Conservation (phyloP, 768 basidiomycete genomes). For the Coprinopsis sp. region DNA sequence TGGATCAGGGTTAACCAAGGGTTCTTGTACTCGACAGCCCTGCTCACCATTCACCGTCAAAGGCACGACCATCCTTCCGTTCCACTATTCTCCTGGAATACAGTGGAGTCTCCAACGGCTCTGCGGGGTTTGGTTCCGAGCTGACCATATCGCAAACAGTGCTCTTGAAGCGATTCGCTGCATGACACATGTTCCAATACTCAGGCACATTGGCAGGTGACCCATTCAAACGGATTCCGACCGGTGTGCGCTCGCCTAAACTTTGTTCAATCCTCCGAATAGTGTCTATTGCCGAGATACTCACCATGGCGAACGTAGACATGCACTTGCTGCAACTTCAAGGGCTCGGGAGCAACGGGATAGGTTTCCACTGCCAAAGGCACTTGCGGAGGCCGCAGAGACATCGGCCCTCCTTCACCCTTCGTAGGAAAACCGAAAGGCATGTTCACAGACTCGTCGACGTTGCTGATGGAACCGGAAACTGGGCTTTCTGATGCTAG, state of each 20-base stretch:
- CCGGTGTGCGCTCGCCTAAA: slow-evolving; percentile 72
- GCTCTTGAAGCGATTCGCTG: slow-evolving; percentile 45
- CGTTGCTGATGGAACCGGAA: background rate
- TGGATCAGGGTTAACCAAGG: slow-evolving; percentile 18
- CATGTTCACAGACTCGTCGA: slow-evolving; percentile 1
- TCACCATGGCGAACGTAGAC: slow-evolving; percentile 71
- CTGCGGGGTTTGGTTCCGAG: background rate
- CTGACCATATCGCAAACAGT: slow-evolving; percentile 25
- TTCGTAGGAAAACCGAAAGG: background rate
- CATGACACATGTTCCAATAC: slow-evolving; percentile 65
- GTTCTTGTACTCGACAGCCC: background rate
- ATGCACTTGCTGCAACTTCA: slow-evolving; percentile 68
- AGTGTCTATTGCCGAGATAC: slow-evolving; percentile 15
- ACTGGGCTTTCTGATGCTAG: background rate
- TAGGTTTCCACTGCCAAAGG: slow-evolving; percentile 60
- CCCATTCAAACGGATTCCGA: slow-evolving; percentile 57
- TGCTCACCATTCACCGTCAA: slow-evolving; percentile 62
- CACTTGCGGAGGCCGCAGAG: slow-evolving; percentile 33
- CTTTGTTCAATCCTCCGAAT: background rate
- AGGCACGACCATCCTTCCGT: slow-evolving; percentile 45
- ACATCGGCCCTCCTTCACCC: slow-evolving; percentile 3
- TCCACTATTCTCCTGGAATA: slow-evolving; percentile 50
- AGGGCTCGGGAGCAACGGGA: slow-evolving; percentile 47
- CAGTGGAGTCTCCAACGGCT: slow-evolving; percentile 24
- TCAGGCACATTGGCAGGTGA: slow-evolving; percentile 63